A percentile compares a stretch with the other conserved stretches of the same genome.
Evolutionary conservation across 2,329 filamentous ascomycete genomes (phyloP).

Genomic region (Cordyceps fumosorosea): DNA sequence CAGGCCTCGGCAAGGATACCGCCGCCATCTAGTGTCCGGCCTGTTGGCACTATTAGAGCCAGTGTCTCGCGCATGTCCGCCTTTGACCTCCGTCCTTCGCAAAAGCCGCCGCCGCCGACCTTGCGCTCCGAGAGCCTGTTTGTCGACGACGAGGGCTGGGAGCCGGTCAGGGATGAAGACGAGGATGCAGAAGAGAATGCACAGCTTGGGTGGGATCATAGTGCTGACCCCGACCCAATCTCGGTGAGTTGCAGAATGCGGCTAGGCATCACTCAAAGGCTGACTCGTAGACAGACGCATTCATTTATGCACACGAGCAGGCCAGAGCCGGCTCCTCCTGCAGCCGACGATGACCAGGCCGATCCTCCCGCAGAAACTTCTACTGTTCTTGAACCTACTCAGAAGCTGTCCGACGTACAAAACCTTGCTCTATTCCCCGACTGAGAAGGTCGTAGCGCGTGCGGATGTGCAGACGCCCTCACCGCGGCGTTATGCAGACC

Average conservation of each 20-base stretch:
- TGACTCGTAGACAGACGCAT: conserved; percentile 34
- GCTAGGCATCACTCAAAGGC: conserved; percentile 9
- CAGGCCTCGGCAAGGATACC: conserved; percentile 22
- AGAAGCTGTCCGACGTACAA: conserved; percentile 62
- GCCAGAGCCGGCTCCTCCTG: conserved; percentile 22
- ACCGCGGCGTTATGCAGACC: conserved; percentile 44
- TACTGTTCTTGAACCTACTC: conserved; percentile 59
- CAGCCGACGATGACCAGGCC: conserved; percentile 21
- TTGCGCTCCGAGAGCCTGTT: conserved; percentile 63
- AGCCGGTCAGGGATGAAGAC: conserved; percentile 55
- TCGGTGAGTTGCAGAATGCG: conserved; percentile 34
- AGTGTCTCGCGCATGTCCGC: conserved; percentile 29
- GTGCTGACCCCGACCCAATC: conserved; percentile 48
- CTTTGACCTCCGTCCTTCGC: conserved; percentile 46
- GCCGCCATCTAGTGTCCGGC: conserved; percentile 27
- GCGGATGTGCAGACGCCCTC: conserved; percentile 13
- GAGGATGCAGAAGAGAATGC: conserved; percentile 60
- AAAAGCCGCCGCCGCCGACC: conserved; percentile 48
- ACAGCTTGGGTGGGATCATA: conserved; percentile 69
- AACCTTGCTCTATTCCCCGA: conserved; percentile 38
- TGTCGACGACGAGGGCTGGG: conserved; percentile 71
- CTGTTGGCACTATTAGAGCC: conserved; percentile 27
- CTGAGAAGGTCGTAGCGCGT: conserved; percentile 16
- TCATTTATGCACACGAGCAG: conserved; percentile 38
- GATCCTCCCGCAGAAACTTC: conserved; percentile 21